Evolutionary conservation across 1,284 basidiomycete species (phyloP).

Genomic region (Puccinia polysora): DNA sequence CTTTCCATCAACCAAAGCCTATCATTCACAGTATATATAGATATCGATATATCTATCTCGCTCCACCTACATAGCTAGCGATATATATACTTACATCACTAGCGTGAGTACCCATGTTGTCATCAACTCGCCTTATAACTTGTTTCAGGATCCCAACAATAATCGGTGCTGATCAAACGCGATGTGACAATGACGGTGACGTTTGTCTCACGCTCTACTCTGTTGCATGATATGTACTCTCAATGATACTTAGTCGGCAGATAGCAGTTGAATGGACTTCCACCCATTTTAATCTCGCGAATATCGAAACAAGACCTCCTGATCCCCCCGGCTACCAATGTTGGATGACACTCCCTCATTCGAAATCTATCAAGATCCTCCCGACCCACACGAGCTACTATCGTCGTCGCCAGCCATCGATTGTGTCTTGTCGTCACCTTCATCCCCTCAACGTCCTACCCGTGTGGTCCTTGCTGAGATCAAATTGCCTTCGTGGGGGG

Average conservation of each 20-base stretch:
- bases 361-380: slow-evolving; percentile 28
- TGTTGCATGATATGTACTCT: not conserved
- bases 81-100: too few species aligned
- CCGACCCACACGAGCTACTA: not conserved
- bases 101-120: not conserved
- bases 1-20: too few species aligned
- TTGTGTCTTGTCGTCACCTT: too few species aligned
- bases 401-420: not conserved
- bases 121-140: not conserved
- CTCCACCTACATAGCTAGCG: too few species aligned
- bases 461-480: slow-evolving; percentile 12
- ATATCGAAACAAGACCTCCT: not conserved
- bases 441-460: too few species aligned
- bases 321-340: too few species aligned
- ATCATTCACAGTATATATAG: too few species aligned
- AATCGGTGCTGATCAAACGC: slow-evolving; percentile 13
- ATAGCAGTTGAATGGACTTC: slow-evolving; percentile 26
- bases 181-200: not conserved
- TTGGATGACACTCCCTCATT: slow-evolving; percentile 15
- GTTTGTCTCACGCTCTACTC: too few species aligned
- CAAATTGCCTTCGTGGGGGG: slow-evolving; percentile 8
- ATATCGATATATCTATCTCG: too few species aligned
- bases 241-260: not conserved
- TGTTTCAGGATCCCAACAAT: not conserved
- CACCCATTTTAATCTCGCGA: slow-evolving; percentile 1